Base-by-base conservation (phyloP, 139 green algal genomes). In the Gonium pectorale region DNA sequence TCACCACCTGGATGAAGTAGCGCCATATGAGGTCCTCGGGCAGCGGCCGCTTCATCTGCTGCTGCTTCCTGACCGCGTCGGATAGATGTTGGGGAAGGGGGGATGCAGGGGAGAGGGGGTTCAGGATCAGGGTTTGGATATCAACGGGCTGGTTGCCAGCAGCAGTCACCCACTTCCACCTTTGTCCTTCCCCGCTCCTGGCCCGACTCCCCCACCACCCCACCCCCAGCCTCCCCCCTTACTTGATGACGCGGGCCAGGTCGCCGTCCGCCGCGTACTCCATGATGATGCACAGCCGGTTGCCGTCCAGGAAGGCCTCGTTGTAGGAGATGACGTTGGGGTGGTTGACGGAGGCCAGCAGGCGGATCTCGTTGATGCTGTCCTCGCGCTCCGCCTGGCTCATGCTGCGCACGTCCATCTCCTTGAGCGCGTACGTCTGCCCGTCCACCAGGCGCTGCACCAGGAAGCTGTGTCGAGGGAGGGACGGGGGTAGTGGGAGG, bases 281-380 rank as follows among this genome's bases (percentile, higher is more conserved):
- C 94, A 97, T 96, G 67, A 97, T 93, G 84, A 97, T 96, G 83
- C 93, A 90, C 62, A 96, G 89, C 52, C 85, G 74, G 86, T 94
- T 94, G 43, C 92, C 92, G 67, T 95, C 92, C 59, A 95, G 60
- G 69, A 96, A 95, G 33, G 93, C 91, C 86, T 97, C 94, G 71
- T 95, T 88, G 89, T 95, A 96, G 31, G 60, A 43, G 26, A 94
- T 83, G 37, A 94, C 87, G 67, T 93, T 93, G 27, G 85, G 81
- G 66, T 96, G 86, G 2, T 74, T 78, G 31, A 96, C 88, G 17
- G 88, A 94, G 4, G 94, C 94, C 86, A 96, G 80, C 79, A 97
- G 90, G 43, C 95, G 87, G 67, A 97, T 92, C 83, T 97, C 94
- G 67, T 97, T 97, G 15, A 94, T 91, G 17, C 86, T 81, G 52